Percentiles rank a stretch among this genome's conserved stretches.
phyloP scores from a whole-genome alignment of 2,329 filamentous ascomycete species.

The Biscogniauxia marginata region DNA sequence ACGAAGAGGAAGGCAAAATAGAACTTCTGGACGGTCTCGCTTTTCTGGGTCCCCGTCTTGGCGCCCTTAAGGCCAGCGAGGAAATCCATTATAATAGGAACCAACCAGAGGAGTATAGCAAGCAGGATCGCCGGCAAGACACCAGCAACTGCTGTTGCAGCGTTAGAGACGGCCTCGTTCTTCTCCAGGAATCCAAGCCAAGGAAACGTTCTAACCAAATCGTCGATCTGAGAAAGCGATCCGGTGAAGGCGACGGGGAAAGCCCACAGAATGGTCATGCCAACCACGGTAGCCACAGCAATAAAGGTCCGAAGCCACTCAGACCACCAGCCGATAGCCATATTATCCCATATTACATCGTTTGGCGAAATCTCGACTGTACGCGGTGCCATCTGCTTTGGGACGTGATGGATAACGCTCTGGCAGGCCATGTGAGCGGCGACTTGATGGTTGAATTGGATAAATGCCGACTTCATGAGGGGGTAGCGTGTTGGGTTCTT shows the following conservation, averaged over 20 bases:
- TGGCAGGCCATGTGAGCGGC: slow-evolving; percentile 98
- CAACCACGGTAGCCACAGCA: slow-evolving; percentile 64
- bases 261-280: slow-evolving; percentile 85
- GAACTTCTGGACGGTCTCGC: slow-evolving; percentile 84
- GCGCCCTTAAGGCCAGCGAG: slow-evolving; percentile 73
- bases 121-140: slow-evolving; percentile 78
- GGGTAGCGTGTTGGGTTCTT: slow-evolving; percentile 81
- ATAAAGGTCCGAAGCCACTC: slow-evolving; percentile 70
- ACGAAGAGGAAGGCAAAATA: slow-evolving; percentile 95
- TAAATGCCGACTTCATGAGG: slow-evolving; percentile 93
- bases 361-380: slow-evolving; percentile 90
- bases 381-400: slow-evolving; percentile 89
- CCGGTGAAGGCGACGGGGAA: slow-evolving; percentile 89
- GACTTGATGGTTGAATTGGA: slow-evolving; percentile 97
- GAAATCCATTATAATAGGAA: slow-evolving; percentile 76
- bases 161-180: slow-evolving; percentile 58
- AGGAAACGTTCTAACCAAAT: slow-evolving; percentile 60
- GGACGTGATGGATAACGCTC: slow-evolving; percentile 83
- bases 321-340: slow-evolving; percentile 94
- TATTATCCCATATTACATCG: slow-evolving; percentile 95
- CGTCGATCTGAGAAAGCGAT: slow-evolving; percentile 72
- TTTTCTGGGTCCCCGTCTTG: slow-evolving; percentile 76
- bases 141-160: slow-evolving; percentile 71
- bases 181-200: slow-evolving; percentile 71
- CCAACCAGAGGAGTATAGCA: slow-evolving; percentile 72